Percentiles rank a stretch among this genome's conserved stretches.
Conservation (phyloP, 139 green algal genomes). For the Diplosphaera chodatii region DNA sequence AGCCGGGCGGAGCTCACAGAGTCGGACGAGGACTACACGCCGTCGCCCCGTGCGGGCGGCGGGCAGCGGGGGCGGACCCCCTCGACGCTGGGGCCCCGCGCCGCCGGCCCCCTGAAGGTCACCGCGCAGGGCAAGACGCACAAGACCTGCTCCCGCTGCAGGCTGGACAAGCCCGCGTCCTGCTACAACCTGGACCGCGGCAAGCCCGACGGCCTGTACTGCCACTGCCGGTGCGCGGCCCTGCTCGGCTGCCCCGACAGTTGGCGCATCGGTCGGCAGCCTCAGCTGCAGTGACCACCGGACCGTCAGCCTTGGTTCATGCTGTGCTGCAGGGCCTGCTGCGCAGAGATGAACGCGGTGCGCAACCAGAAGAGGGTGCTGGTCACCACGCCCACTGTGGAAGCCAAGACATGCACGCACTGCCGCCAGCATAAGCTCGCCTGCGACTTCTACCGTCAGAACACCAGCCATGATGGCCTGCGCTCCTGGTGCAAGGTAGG, state of each 20-base stretch:
- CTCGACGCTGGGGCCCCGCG: neutral
- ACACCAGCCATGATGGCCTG: neutral
- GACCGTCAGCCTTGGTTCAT: too few species aligned
- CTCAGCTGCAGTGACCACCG: too few species aligned
- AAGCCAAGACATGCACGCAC: neutral
- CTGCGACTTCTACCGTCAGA: neutral
- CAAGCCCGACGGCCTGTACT: conserved; percentile 1
- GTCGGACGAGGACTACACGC: neutral
- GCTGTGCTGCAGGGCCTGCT: too few species aligned
- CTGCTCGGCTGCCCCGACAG: too few species aligned
- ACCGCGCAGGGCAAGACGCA: neutral
- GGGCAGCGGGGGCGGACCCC: too few species aligned
- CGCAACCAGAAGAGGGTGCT: neutral
- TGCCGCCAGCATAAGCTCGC: neutral
- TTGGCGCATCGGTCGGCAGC: too few species aligned
- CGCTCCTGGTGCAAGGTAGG: conserved; percentile 1
- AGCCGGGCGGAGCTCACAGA: neutral
- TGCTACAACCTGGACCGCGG: conserved; percentile 1
- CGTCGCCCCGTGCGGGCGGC: too few species aligned
- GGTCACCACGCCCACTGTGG: neutral
- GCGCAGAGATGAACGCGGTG: neutral
- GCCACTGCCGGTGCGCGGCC: too few species aligned
- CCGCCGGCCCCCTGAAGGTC: neutral
- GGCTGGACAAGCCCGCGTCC: neutral
- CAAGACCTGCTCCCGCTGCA: neutral